Base-by-base conservation (phyloP, 1,139 yeast genomes). In the Protomyces arabidopsidicola region DNA sequence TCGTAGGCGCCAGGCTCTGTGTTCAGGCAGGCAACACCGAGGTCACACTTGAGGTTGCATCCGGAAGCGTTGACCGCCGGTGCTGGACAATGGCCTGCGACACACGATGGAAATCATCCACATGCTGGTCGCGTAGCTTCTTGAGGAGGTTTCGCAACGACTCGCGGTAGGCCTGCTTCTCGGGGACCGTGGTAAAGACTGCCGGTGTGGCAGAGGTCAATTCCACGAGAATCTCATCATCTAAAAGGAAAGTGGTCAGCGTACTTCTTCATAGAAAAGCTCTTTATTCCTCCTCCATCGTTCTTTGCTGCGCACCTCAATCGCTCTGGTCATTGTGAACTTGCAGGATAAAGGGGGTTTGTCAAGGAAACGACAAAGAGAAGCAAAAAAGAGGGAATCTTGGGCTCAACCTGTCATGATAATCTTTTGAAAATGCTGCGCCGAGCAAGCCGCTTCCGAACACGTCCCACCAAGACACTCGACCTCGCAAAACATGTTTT, bases 221-320 rank as follows among this genome's bases (percentile, higher is more conserved):
- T 24, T 58, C 62, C 20, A 58, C 53, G 39, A 58, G 35, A 27
- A 58, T 58, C 18, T 58, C 56, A 42, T 58, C 62, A 42, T 58
- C 62, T 58, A 58, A 12, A 12, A 9, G n/a, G 14, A 42, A 39
- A 42, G 52, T 53, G 20, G 36, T 53, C 60, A n/a, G 16, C 14
- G 16, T 14, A 14, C 42, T 36, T 9, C 42, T n/a, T 36, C 42
- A 36, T n/a, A 9, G 9, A n/a, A 9, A 36, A 36, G 14, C 42
- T 36, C 42, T 14, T 36, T 36, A 12, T 36, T 36, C 16, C 42
- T 12, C 42, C 14, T 36, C 42, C 42, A 36, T n/a, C 42, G 16
- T 14, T 36, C 42, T 36, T 36, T 12, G 16, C 14, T 36, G 16
- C 9, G 42, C 42, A 36, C 42, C 16, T 36, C 42, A 14, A n/a